Conservation (phyloP, 2,329 filamentous ascomycete genomes). For the Arachnomyces sp. region DNA sequence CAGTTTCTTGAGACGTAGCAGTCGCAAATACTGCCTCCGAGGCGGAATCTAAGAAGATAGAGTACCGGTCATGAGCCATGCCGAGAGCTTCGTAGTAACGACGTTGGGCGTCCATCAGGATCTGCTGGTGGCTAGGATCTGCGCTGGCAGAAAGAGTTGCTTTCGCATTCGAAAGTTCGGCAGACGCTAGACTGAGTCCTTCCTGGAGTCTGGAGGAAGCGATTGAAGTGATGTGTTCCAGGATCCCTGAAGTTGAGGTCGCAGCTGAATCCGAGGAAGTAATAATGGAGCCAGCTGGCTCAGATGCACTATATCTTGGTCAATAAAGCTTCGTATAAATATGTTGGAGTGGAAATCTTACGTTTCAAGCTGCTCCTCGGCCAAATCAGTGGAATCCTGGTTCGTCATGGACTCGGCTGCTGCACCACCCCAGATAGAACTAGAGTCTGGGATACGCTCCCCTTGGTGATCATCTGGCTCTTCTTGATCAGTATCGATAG, state of each 20-base stretch:
- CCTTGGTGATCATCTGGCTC: constrained; percentile 15
- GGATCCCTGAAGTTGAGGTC: constrained; percentile 35
- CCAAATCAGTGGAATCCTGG: constrained; percentile 31
- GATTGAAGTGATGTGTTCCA: constrained; percentile 55
- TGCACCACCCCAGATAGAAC: constrained; percentile 48
- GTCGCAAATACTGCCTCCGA: constrained; percentile 61
- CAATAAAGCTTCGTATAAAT: too few species aligned
- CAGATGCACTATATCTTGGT: constrained; percentile 32
- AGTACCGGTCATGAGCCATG: constrained; percentile 68
- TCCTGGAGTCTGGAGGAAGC: constrained; percentile 62
- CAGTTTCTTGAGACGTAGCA: constrained; percentile 39
- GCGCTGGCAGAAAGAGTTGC: constrained; percentile 56
- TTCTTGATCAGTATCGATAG: constrained; percentile 12
- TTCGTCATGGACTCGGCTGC: constrained; percentile 44
- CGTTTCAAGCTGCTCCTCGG: constrained; percentile 33
- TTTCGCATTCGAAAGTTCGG: constrained; percentile 62
- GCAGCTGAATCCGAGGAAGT: constrained; percentile 47
- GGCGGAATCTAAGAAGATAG: constrained; percentile 63
- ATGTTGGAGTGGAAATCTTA: too few species aligned
- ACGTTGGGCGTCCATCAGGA: constrained; percentile 53
- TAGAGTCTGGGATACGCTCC: constrained; percentile 19
- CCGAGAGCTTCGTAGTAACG: constrained; percentile 73
- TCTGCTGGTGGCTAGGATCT: constrained; percentile 46
- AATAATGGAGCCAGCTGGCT: constrained; percentile 46
- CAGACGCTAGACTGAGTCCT: constrained; percentile 61